phyloP scores from a whole-genome alignment of 805 yeast species.

The Hanseniaspora hatyaiensis region DNA sequence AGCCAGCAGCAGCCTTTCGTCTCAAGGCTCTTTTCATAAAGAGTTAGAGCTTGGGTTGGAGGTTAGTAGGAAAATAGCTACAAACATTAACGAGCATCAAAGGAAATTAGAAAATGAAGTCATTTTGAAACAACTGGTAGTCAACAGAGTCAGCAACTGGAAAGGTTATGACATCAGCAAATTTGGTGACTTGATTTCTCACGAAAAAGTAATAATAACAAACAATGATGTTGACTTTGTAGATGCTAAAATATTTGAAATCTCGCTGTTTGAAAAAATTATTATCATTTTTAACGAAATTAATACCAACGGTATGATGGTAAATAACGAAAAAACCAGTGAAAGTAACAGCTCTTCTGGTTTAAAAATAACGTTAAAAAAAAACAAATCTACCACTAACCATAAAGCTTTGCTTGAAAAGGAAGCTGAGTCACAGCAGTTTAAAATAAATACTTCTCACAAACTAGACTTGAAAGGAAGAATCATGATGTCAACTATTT shows the following conservation, averaged over 20 bases:
- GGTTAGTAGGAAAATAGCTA: constrained; percentile 73
- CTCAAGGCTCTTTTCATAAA: constrained; percentile 40
- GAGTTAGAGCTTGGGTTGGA: constrained; percentile 63
- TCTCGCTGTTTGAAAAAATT: constrained; percentile 72
- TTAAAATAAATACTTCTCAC: constrained; percentile 22
- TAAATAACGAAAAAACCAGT: neutral
- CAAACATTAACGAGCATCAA: constrained; percentile 84
- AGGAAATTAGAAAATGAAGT: constrained; percentile 79
- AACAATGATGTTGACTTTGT: constrained; percentile 29
- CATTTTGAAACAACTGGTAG: constrained; percentile 49
- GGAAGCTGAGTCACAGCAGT: neutral
- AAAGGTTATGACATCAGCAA: constrained; percentile 68
- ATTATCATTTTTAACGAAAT: constrained; percentile 41
- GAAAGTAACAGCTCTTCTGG: constrained; percentile 31
- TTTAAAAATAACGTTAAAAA: constrained; percentile 32
- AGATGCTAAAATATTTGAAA: constrained; percentile 60
- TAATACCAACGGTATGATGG: neutral
- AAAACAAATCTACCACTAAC: constrained; percentile 17
- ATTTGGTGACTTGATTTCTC: constrained; percentile 75
- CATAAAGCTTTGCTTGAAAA: neutral
- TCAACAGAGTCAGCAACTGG: constrained; percentile 76
- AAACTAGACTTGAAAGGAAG: constrained; percentile 64
- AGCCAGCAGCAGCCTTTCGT: constrained; percentile 34
- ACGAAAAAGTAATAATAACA: constrained; percentile 48
- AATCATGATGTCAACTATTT: constrained; percentile 60